Evolutionary conservation across 2,329 filamentous ascomycete genomes (phyloP).

Genomic region (Erysiphe pulchra): DNA sequence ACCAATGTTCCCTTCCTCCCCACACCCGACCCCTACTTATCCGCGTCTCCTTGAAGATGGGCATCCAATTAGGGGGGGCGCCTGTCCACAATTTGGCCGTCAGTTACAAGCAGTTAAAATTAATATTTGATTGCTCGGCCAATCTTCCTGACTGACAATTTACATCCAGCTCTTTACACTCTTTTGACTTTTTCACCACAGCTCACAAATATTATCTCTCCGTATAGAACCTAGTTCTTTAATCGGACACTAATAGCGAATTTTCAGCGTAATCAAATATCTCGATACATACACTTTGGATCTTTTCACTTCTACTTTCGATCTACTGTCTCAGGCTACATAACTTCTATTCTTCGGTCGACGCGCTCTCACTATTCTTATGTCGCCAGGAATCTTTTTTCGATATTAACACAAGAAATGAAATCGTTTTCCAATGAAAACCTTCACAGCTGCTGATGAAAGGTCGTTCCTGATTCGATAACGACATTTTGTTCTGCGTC

Average conservation of each 20-base stretch:
- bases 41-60: too few species aligned
- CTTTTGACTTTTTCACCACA: neutral
- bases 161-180: neutral
- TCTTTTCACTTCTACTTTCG: neutral
- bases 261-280: neutral
- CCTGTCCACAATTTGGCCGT: too few species aligned
- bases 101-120: too few species aligned
- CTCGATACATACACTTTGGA: neutral
- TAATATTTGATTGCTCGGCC: neutral
- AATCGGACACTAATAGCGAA: neutral
- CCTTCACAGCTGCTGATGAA: neutral
- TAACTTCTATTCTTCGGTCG: neutral
- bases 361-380: neutral
- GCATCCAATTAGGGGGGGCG: too few species aligned
- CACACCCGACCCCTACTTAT: too few species aligned
- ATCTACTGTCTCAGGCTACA: neutral
- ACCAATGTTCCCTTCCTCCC: too few species aligned
- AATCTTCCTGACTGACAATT: neutral
- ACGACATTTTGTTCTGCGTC: slow-evolving; percentile 1
- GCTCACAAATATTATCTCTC: neutral
- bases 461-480: neutral
- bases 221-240: neutral
- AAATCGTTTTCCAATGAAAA: neutral
- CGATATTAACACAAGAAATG: neutral
- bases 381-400: neutral